A percentile compares a stretch with the other conserved stretches of the same genome.
phyloP scores from a whole-genome alignment of 2,329 filamentous ascomycete species.

The Geosmithia flava region DNA sequence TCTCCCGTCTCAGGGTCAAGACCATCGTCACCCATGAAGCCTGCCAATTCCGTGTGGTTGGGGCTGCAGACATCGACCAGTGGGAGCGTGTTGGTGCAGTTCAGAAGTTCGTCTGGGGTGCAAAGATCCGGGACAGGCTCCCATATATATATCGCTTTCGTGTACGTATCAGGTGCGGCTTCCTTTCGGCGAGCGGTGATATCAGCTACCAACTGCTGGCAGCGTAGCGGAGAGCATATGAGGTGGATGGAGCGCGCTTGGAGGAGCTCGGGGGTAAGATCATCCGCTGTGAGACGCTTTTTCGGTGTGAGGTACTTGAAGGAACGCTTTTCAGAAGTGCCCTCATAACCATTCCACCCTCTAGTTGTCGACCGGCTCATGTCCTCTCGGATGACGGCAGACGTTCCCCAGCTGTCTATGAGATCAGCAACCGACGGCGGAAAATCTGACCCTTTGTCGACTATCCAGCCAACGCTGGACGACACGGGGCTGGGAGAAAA shows the following conservation, averaged over 20 bases:
- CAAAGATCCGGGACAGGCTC: slow-evolving; percentile 90
- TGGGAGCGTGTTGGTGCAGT: slow-evolving; percentile 50
- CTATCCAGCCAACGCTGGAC: slow-evolving; percentile 70
- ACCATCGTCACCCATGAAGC: slow-evolving; percentile 59
- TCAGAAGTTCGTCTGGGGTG: slow-evolving; percentile 53
- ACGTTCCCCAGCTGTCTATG: slow-evolving; percentile 66
- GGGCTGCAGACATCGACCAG: slow-evolving; percentile 57
- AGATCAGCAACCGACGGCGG: slow-evolving; percentile 49
- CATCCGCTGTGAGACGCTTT: slow-evolving; percentile 60
- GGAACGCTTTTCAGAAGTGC: slow-evolving; percentile 52
- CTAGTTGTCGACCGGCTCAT: slow-evolving; percentile 65
- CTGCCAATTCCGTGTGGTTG: slow-evolving; percentile 81
- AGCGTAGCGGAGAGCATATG: slow-evolving; percentile 69
- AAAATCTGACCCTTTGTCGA: slow-evolving; percentile 85
- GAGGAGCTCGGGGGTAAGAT: slow-evolving; percentile 55
- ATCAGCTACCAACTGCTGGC: slow-evolving; percentile 61
- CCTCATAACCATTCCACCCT: slow-evolving; percentile 84
- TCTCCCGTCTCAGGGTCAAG: slow-evolving; percentile 41
- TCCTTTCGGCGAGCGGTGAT: slow-evolving; percentile 48
- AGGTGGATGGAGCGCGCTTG: slow-evolving; percentile 73
- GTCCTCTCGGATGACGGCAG: slow-evolving; percentile 55
- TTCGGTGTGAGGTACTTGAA: slow-evolving; percentile 89
- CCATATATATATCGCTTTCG: slow-evolving; percentile 73
- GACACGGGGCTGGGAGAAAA: slow-evolving; percentile 62
- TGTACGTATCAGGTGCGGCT: slow-evolving; percentile 20